Evolutionary conservation across 352 stramenopile genomes (phyloP).

Genomic region (Phytophthora macrochlamydospora): DNA sequence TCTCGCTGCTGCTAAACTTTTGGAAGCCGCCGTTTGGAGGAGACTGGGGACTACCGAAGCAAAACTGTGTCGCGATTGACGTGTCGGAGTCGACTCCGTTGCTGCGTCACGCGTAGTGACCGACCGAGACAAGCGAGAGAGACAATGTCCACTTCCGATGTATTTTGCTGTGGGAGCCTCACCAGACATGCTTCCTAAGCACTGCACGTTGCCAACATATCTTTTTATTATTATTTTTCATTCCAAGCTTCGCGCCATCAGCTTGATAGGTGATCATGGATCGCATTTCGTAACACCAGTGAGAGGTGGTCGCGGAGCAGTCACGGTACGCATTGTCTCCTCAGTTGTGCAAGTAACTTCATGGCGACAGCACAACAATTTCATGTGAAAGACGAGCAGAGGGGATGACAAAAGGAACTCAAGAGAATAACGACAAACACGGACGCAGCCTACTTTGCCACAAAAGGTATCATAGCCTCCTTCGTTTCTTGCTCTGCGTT

Average conservation of each 20-base stretch:
- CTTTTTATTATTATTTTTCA: not conserved
- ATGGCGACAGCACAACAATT: not conserved
- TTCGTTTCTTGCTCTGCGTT: not conserved
- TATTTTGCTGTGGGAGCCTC: slow-evolving; percentile 4
- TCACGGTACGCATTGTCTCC: not conserved
- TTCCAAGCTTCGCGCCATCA: not conserved
- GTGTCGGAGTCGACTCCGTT: slow-evolving; percentile 49
- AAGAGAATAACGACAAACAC: not conserved
- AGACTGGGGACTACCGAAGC: slow-evolving; percentile 17
- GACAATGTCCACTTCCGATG: slow-evolving; percentile 19
- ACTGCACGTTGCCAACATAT: not conserved
- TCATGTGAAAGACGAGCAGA: slow-evolving; percentile 5
- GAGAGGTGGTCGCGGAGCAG: not conserved
- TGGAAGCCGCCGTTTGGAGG: slow-evolving; percentile 58
- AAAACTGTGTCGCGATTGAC: slow-evolving; percentile 40
- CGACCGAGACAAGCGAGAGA: not conserved
- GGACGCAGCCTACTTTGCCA: not conserved
- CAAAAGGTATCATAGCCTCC: not conserved
- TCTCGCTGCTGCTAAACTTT: slow-evolving; percentile 71
- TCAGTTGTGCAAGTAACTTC: not conserved
- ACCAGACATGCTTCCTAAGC: not conserved
- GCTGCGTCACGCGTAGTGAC: slow-evolving; percentile 25
- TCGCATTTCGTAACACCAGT: not conserved
- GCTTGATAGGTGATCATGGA: not conserved
- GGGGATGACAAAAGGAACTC: not conserved